These are phyloP conservation scores for Mycena albidolilacea DNA, from an alignment of 768 basidiomycete species.

Conservation along the genomic window DNA sequence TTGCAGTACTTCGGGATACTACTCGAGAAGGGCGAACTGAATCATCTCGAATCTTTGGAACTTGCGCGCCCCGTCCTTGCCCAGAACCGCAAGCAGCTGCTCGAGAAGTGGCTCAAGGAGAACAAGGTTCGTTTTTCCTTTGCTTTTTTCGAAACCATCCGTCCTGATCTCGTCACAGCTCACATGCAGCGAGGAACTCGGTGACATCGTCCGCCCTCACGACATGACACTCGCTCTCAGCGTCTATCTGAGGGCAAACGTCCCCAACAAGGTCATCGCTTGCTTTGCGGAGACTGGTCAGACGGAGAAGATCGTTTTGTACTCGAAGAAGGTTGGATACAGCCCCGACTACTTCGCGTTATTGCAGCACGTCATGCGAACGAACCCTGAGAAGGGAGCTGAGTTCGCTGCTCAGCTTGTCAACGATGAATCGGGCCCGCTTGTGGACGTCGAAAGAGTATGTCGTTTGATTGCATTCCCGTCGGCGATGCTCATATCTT, in stretches of 20 bases:
- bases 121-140: constrained; percentile 79
- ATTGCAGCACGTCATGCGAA: constrained; percentile 95
- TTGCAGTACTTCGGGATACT: constrained; percentile 98
- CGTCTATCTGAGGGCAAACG: constrained; percentile 96
- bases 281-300: constrained; percentile 99
- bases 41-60: constrained; percentile 95
- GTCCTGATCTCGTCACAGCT: constrained; percentile 66
- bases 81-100: constrained; percentile 95
- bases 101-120: constrained; percentile 99
- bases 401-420: constrained; percentile 97
- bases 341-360: constrained; percentile 93
- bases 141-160: constrained; percentile 1
- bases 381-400: constrained; percentile 97
- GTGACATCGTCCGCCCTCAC: constrained; percentile 93
- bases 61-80: constrained; percentile 95
- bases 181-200: constrained; percentile 98
- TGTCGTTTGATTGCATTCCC: constrained; percentile 42
- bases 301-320: constrained; percentile 97
- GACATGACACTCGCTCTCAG: constrained; percentile 98
- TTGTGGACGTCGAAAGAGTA: constrained; percentile 94
- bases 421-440: constrained; percentile 92
- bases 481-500: constrained; percentile 25
- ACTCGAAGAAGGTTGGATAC: constrained; percentile 97
- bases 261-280: constrained; percentile 98
- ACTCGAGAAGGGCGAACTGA: constrained; percentile 98